These are phyloP conservation scores for Neurospora sp. DNA, from an alignment of 495 filamentous ascomycete species.

Conservation along the genomic window DNA sequence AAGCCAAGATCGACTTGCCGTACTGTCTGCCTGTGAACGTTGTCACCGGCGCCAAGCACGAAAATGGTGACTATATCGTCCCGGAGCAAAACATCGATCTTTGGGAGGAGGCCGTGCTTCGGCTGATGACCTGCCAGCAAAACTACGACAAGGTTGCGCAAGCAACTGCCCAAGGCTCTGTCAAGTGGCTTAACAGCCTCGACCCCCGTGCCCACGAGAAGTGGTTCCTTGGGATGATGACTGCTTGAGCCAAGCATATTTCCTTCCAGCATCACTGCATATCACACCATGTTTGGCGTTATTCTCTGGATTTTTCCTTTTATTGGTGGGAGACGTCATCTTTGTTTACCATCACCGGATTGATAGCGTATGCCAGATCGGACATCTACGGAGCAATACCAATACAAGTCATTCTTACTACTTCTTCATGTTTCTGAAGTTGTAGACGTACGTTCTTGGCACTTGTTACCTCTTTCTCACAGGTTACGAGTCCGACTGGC, in stretches of 20 bases:
- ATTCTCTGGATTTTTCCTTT: not conserved
- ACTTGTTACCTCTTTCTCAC: not conserved
- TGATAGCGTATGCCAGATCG: not conserved
- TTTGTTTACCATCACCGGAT: not conserved
- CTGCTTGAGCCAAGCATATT: not conserved
- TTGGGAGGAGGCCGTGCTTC: conserved; percentile 11
- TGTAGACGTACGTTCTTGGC: not conserved
- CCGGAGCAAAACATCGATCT: conserved; percentile 16
- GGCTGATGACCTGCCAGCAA: conserved; percentile 11
- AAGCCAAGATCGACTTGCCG: conserved; percentile 20
- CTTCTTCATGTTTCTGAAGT: not conserved
- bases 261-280: not conserved
- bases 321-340: not conserved
- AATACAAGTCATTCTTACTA: not conserved
- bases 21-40: conserved; percentile 20
- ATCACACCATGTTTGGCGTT: not conserved
- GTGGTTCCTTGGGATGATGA: conserved; percentile 20
- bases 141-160: conserved; percentile 8
- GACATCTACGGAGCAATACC: not conserved
- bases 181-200: conserved; percentile 13
- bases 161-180: conserved; percentile 7
- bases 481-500: not conserved
- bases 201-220: conserved; percentile 16
- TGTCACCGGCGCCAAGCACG: conserved; percentile 12
- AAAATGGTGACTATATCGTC: conserved; percentile 17